A percentile compares a stretch with the other conserved stretches of the same genome.
Evolutionary conservation across 2,329 filamentous ascomycete genomes (phyloP).

Genomic region (Dactylonectria estremocensis): DNA sequence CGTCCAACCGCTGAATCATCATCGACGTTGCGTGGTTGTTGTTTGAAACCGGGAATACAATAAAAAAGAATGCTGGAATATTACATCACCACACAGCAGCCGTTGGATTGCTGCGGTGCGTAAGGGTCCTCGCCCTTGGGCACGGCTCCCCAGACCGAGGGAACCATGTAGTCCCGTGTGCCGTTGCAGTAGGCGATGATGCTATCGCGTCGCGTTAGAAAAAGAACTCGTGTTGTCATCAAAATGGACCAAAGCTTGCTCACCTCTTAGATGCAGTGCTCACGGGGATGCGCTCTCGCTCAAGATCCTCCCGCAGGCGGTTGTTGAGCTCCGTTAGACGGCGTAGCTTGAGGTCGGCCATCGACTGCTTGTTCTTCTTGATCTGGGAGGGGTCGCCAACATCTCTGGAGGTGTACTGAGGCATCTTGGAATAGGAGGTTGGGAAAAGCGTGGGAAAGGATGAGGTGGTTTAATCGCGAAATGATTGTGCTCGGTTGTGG

Average conservation of each 20-base stretch:
- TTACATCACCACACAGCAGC: constrained; percentile 97
- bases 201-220: constrained; percentile 63
- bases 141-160: constrained; percentile 94
- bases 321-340: constrained; percentile 97
- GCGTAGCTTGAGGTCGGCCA: constrained; percentile 97
- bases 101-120: constrained; percentile 91
- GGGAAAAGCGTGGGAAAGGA: constrained; percentile 33
- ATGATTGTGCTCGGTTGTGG: constrained; percentile 30
- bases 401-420: constrained; percentile 77
- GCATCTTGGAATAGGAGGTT: constrained; percentile 64
- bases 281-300: constrained; percentile 94
- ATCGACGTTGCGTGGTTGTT: constrained; percentile 50
- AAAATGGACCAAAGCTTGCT: constrained; percentile 50
- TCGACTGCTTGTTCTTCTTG: constrained; percentile 98
- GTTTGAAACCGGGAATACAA: constrained; percentile 48
- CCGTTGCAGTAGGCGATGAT: constrained; percentile 98
- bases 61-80: constrained; percentile 37
- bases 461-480: constrained; percentile 33
- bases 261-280: constrained; percentile 93
- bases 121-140: constrained; percentile 99
- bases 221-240: constrained; percentile 21
- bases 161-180: constrained; percentile 99
- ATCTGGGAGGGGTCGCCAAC: constrained; percentile 78
- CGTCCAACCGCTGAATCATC: constrained; percentile 50
- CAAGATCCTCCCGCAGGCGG: constrained; percentile 94